Evolutionary conservation across 306 rosid genomes (phyloP).

Genomic region (Arachis stenosperma): DNA sequence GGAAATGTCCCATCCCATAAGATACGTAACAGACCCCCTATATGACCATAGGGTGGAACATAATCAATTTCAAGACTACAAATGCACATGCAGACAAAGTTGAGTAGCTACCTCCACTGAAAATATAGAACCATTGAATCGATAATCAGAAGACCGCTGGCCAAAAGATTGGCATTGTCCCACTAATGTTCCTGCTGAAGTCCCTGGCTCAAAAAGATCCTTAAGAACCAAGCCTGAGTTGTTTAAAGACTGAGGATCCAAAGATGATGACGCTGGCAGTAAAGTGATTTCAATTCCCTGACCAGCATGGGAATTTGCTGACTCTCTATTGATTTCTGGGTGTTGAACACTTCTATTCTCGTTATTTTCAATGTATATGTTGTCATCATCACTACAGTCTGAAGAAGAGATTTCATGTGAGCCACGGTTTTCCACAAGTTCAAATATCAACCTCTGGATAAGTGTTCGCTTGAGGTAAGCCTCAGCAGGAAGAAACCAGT

Average conservation of each 20-base stretch:
- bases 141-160: constrained; percentile 60
- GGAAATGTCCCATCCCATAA: not conserved
- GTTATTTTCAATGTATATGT: constrained; percentile 43
- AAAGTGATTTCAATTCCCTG: constrained; percentile 79
- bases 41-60: not conserved
- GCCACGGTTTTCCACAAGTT: constrained; percentile 62
- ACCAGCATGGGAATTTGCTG: constrained; percentile 53
- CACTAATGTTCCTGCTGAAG: constrained; percentile 57
- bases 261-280: constrained; percentile 69
- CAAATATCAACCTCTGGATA: constrained; percentile 79
- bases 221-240: constrained; percentile 78
- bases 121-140: constrained; percentile 52
- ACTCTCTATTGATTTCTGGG: constrained; percentile 50
- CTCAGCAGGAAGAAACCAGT: constrained; percentile 92
- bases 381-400: constrained; percentile 58
- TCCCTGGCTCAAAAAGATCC: constrained; percentile 75
- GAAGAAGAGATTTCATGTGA: constrained; percentile 54
- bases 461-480: constrained; percentile 89
- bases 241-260: constrained; percentile 57
- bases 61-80: constrained; percentile 20
- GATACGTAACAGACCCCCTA: not conserved
- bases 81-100: constrained; percentile 6
- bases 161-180: constrained; percentile 64
- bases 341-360: constrained; percentile 48
- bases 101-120: constrained; percentile 54